Base-by-base conservation (phyloP, 1,284 basidiomycete species). In the Puccinia hordei region DNA sequence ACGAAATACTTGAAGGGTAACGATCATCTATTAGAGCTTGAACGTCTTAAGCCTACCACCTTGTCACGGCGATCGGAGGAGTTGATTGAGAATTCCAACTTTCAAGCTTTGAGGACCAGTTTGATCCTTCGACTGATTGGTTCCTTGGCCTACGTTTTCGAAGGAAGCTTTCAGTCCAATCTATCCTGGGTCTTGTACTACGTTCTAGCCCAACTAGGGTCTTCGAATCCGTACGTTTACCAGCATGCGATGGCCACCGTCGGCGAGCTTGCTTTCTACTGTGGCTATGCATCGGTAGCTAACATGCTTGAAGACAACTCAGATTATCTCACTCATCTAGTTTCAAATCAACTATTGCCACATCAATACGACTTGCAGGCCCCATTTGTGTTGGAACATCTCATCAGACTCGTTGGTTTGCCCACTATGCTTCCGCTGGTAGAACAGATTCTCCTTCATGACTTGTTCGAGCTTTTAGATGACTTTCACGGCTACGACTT, bases 231-330 rank as follows among this genome's bases (percentile, higher is more conserved):
- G 6, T 73, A 38, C 27, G 71, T 73, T 57, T 2, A 44, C 24
- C 51, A 73, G 44, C 71, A 73, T 73, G 71, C 71, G 35, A 73
- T 38, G 55, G 30, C 71, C 9, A 57, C 71, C 33, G 53, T 73
- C 22, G 22, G 49, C 12, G 71, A 73, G 53, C 71, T 73, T 22
- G 33, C 27, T 41, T 57, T 73, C 13, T 59, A 73, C 33, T 73
- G 71, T 38, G 53, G 71, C 41, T 73, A 73, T 17, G 71, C n/a
- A 6, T 73, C 71, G 41, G 41, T 73, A 22, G 17, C 71, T 15
- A 73, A 73, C 53, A 73, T 73, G 71, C 53, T 73, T 10, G 51
- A 73, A 57, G 71, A 73, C 53, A 73, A 73, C 41, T 57, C 71
- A 38, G 71, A 73, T 59, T 73, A 73, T 44, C 71, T 73, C 9